phyloP scores from a whole-genome alignment of 371 early-diverging fungal genomes.

The Apophysomyces ossiformis region DNA sequence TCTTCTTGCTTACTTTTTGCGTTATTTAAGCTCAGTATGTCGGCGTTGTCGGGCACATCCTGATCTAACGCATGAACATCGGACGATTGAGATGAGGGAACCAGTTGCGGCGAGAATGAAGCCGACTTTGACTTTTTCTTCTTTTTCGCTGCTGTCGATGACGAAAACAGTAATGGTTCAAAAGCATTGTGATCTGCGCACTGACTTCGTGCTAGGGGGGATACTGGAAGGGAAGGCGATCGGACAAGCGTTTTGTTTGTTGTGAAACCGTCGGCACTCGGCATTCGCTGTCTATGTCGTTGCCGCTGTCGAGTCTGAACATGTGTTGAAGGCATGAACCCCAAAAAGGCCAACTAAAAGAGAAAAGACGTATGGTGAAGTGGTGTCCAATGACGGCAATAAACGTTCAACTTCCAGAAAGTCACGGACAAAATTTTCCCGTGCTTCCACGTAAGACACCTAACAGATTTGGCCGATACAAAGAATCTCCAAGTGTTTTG shows the following conservation, averaged over 20 bases:
- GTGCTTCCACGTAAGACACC: too few relatives aligned
- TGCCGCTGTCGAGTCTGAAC: neutral
- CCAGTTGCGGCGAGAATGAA: neutral
- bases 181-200: slow-evolving; percentile 5
- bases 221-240: slow-evolving; percentile 3
- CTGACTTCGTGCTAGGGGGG: neutral
- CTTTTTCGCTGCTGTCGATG: neutral
- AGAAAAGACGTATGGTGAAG: neutral
- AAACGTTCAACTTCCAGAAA: neutral
- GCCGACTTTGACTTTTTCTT: neutral
- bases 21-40: slow-evolving; percentile 4
- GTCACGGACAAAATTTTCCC: too few relatives aligned
- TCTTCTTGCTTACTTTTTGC: neutral
- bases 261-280: neutral
- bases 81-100: neutral
- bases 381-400: neutral
- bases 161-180: neutral
- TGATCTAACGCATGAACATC: neutral
- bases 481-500: too few relatives aligned
- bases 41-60: slow-evolving; percentile 3
- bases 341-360: too few relatives aligned
- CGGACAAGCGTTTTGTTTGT: slow-evolving; percentile 1
- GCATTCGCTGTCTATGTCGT: slow-evolving; percentile 3
- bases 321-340: neutral
- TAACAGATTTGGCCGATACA: too few relatives aligned